Conservation (phyloP, 305 asterid species). For the Salvia sclarea region DNA sequence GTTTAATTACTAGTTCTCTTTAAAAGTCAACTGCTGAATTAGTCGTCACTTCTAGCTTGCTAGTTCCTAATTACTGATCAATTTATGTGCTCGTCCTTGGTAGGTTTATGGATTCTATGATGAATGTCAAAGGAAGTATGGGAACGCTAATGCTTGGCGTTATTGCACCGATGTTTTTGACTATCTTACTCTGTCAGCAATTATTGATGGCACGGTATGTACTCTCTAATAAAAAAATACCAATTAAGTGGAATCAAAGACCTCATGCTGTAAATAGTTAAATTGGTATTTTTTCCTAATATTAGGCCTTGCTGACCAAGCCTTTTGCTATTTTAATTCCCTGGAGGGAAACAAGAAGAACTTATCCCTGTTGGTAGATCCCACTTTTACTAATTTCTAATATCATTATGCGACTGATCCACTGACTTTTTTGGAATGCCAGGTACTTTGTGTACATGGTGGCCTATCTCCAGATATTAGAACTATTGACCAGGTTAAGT, state of each 20-base stretch:
- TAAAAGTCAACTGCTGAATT: conserved; percentile 13
- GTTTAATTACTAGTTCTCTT: neutral
- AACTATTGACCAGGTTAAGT: conserved; percentile 89
- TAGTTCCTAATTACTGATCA: conserved; percentile 26
- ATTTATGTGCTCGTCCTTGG: conserved; percentile 24
- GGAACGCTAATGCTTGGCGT: conserved; percentile 98
- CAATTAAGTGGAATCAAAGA: neutral
- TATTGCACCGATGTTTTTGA: conserved; percentile 99
- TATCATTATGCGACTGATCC: neutral
- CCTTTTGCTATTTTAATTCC: neutral
- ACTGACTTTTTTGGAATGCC: conserved; percentile 32
- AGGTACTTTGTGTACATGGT: conserved; percentile 99
- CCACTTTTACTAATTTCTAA: neutral
- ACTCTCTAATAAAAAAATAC: conserved; percentile 12
- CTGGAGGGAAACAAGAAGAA: neutral
- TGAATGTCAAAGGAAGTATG: conserved; percentile 96
- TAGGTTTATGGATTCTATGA: conserved; percentile 99
- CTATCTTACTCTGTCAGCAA: conserved; percentile 91
- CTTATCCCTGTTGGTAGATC: neutral
- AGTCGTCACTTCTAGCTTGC: conserved; percentile 3
- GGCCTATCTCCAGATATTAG: conserved; percentile 98
- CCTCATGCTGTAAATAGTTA: conserved; percentile 16
- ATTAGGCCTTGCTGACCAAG: neutral
- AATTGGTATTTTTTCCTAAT: conserved; percentile 16
- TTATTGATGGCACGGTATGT: conserved; percentile 92